Conservation (phyloP, 2,329 filamentous ascomycete genomes). For the Endothia cerciana region DNA sequence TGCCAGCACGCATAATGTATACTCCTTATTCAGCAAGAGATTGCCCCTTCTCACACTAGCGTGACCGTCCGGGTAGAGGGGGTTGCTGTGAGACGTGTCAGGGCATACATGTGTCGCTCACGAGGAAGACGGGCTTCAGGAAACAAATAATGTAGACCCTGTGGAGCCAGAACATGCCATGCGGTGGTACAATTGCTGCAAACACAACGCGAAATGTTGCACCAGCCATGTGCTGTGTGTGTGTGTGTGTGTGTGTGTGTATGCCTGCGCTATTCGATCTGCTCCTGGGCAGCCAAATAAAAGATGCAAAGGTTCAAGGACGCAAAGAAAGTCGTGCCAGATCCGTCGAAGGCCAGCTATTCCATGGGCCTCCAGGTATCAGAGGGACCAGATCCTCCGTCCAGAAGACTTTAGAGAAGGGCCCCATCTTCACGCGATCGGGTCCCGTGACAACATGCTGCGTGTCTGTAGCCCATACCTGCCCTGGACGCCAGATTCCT, state of each 20-base stretch:
- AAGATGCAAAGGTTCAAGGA: background rate
- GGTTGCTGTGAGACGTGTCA: background rate
- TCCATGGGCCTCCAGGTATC: too few relatives aligned
- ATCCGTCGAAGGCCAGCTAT: background rate
- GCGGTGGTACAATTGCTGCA: background rate
- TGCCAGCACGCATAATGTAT: constrained; percentile 13
- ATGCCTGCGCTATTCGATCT: background rate
- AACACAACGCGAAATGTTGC: background rate
- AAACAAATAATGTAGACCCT: background rate
- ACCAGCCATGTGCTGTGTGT: background rate
- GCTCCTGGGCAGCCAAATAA: background rate
- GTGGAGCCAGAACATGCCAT: constrained; percentile 1
- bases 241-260: too few relatives aligned
- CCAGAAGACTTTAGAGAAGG: background rate
- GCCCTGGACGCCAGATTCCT: background rate
- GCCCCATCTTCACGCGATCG: background rate
- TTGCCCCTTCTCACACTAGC: too few relatives aligned
- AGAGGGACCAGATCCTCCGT: too few relatives aligned
- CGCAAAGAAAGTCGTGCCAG: background rate
- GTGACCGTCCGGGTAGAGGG: too few relatives aligned
- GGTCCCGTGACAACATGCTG: background rate
- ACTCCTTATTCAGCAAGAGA: background rate
- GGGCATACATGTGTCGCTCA: background rate
- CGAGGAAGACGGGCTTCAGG: background rate
- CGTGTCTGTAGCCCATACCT: background rate